Evolutionary conservation across 257 asterid species (phyloP), one percentile per base, ranked within the genome.

Genomic region (Verbena officinalis): DNA sequence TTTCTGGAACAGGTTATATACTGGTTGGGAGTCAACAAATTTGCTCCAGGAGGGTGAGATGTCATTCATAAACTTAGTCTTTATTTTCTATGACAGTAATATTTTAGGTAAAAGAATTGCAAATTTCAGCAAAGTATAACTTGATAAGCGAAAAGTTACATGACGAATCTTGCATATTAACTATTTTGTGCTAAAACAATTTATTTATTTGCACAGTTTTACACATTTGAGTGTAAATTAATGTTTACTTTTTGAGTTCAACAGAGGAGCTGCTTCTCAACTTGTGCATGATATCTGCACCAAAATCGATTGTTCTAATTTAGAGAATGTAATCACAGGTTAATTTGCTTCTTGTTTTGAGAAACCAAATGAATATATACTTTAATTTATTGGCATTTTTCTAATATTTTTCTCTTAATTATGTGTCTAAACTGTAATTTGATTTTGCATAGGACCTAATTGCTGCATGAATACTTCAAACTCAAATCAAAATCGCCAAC

Each of bases 401-500:
- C 6, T 31, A 45, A 8, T 67, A 11, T 31, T 30, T 5, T 8
- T 20, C 19, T 15, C n/a, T 10, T 20, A 19, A 14, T 13, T 15
- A 21, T 4, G 11, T 8, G 4, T 30, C 2, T 22, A 50, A 11
- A n/a, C 12, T 36, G 5, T 7, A 7, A 31, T 66, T 33, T 23
- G 1, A 9, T 46, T 27, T 19, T 33, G 19, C 40, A 34, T 56
- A 89, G 95, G 96, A 4, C 88, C 85, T 5, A 89, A 89, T 59
- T 89, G 96, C 40, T 87, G 90, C 62, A 53, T 83, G 49, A 83
- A 84, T 71, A 69, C 91, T 55, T 86, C 96, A 50, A 71, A 16
- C 8, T 54, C 82, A 13, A 65, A 50, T 57, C 78, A 82, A 0
- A 59, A 49, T 19, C 78, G 74, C 65, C 81, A 73, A 49, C 85